Conservation (phyloP, 1,284 basidiomycete species). For the Pseudozyma thailandica region DNA sequence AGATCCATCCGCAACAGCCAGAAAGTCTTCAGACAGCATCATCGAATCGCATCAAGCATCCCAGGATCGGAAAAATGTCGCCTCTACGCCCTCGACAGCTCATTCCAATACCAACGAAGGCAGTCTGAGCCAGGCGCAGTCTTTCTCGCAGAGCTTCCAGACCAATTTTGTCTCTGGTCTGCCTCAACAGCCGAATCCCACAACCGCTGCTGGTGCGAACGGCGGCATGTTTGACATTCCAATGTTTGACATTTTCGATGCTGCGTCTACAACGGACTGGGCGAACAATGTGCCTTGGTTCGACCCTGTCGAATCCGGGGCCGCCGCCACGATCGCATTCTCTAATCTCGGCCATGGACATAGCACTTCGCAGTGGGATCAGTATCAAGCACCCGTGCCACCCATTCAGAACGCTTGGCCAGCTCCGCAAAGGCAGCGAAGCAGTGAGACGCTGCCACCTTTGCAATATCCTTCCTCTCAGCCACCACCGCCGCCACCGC, state of each 20-base stretch:
- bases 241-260: slow-evolving; percentile 35
- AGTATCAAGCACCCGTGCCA: neutral
- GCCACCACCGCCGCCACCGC: slow-evolving; percentile 5
- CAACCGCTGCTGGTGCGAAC: slow-evolving; percentile 6
- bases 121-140: slow-evolving; percentile 14
- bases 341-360: slow-evolving; percentile 17
- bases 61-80: neutral
- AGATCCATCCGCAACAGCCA: neutral
- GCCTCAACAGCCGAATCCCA: slow-evolving; percentile 9
- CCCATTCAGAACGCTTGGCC: slow-evolving; percentile 20
- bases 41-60: neutral
- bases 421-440: slow-evolving; percentile 14
- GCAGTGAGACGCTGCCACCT: slow-evolving; percentile 19
- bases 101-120: slow-evolving; percentile 6
- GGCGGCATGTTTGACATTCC: slow-evolving; percentile 49
- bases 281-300: slow-evolving; percentile 49
- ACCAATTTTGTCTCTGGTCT: slow-evolving; percentile 17
- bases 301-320: slow-evolving; percentile 24
- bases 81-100: neutral
- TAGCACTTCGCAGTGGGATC: slow-evolving; percentile 10
- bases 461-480: slow-evolving; percentile 18
- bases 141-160: slow-evolving; percentile 21
- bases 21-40: neutral
- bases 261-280: slow-evolving; percentile 33
- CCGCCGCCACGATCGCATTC: neutral